These are phyloP conservation scores for Gossypium davidsonii DNA, from an alignment of 441 rosid genomes.

Conservation along the genomic window DNA sequence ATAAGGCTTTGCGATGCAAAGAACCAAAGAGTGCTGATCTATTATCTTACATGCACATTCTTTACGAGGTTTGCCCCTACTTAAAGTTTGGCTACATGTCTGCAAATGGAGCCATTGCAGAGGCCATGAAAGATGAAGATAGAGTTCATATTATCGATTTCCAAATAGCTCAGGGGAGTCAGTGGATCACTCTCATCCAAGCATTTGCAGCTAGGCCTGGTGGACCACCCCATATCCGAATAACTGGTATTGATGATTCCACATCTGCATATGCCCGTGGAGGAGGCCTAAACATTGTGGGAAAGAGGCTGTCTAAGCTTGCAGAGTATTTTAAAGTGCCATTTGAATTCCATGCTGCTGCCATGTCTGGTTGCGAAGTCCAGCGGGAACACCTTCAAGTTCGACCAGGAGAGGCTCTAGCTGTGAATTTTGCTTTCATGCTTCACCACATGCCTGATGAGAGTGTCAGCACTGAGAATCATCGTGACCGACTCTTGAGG, in stretches of 20 bases:
- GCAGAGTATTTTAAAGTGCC: constrained; percentile 61
- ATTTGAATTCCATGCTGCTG: constrained; percentile 58
- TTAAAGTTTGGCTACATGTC: constrained; percentile 87
- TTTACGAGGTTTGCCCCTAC: constrained; percentile 81
- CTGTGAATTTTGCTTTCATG: constrained; percentile 75
- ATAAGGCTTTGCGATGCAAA: constrained; percentile 48
- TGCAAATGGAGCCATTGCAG: constrained; percentile 88
- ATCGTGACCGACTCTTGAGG: constrained; percentile 64
- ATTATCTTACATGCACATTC: constrained; percentile 73
- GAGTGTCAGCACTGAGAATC: constrained; percentile 79
- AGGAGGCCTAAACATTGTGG: constrained; percentile 61
- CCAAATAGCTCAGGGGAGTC: constrained; percentile 78
- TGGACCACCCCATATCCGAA: constrained; percentile 77
- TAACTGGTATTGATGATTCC: constrained; percentile 67
- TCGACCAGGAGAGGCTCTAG: constrained; percentile 58
- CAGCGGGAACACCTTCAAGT: constrained; percentile 38
- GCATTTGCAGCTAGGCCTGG: constrained; percentile 93
- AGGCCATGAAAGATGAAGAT: constrained; percentile 79
- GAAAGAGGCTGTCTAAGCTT: constrained; percentile 54
- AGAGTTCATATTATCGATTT: constrained; percentile 75
- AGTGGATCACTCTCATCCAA: constrained; percentile 80
- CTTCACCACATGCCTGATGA: constrained; percentile 85
- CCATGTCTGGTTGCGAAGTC: constrained; percentile 49
- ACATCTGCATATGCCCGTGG: constrained; percentile 76
- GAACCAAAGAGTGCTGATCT: constrained; percentile 64